Evolutionary conservation across 345 rosid species (phyloP).

Genomic region (Camelina sativa): DNA sequence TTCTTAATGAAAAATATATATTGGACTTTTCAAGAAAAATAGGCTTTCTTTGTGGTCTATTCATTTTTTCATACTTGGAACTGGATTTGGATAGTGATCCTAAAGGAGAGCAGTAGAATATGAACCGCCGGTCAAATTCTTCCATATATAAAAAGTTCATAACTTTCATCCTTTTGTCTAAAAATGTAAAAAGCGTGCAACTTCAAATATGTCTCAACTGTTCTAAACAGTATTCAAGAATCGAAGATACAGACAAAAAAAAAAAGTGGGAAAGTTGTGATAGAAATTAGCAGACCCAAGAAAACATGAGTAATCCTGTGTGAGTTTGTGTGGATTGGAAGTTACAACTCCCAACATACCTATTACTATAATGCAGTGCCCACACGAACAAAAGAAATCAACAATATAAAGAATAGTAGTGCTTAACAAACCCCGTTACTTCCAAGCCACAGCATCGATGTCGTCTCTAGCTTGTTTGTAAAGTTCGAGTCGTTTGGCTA

Average conservation of each 20-base stretch:
- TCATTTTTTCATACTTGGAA: background rate
- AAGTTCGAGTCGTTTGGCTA: slow-evolving; percentile 89
- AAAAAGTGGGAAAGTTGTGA: slow-evolving; percentile 18
- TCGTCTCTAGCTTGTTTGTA: slow-evolving; percentile 98
- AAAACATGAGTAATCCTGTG: slow-evolving; percentile 16
- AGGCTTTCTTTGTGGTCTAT: no score
- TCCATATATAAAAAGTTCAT: background rate
- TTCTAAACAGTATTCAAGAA: slow-evolving; percentile 31
- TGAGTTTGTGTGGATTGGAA: slow-evolving; percentile 29
- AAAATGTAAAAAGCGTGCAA: slow-evolving; percentile 1
- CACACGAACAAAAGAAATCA: slow-evolving; percentile 30
- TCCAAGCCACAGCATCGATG: slow-evolving; percentile 95
- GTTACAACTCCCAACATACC: slow-evolving; percentile 25
- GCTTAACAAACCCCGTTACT: slow-evolving; percentile 43
- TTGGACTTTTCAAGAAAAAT: no score
- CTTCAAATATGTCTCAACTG: slow-evolving; percentile 12
- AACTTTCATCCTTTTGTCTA: background rate
- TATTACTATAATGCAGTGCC: slow-evolving; percentile 22
- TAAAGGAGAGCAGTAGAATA: background rate
- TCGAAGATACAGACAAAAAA: slow-evolving; percentile 36
- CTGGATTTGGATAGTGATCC: background rate
- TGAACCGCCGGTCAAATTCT: background rate
- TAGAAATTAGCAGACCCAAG: slow-evolving; percentile 20
- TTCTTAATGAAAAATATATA: background rate
- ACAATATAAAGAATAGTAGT: slow-evolving; percentile 38